phyloP scores from a whole-genome alignment of 208 protist genomes.

The Phytomonas sp. region DNA sequence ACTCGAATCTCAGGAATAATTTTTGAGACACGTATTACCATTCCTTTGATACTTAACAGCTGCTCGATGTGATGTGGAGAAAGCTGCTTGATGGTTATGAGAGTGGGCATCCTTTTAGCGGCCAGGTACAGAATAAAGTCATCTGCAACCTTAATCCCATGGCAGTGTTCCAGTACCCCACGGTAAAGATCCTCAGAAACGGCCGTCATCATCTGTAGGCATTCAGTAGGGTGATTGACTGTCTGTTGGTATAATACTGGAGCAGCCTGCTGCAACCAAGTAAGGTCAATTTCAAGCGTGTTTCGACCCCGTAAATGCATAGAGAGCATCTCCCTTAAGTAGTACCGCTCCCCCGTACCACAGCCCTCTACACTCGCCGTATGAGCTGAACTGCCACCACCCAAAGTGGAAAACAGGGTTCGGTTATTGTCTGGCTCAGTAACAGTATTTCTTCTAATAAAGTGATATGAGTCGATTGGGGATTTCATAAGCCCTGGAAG shows the following conservation, averaged over 20 bases:
- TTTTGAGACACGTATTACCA: slow-evolving; percentile 89
- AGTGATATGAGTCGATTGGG: background rate
- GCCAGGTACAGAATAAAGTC: slow-evolving; percentile 57
- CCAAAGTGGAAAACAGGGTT: background rate
- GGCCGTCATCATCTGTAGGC: slow-evolving; percentile 76
- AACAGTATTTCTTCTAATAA: background rate
- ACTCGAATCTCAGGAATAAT: slow-evolving; percentile 89
- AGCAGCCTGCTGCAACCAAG: slow-evolving; percentile 34
- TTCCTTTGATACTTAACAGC: slow-evolving; percentile 82
- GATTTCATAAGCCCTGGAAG: background rate
- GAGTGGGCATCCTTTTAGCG: slow-evolving; percentile 47
- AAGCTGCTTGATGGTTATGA: slow-evolving; percentile 63
- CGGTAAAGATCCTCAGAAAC: slow-evolving; percentile 75
- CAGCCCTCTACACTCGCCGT: background rate
- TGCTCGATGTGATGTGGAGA: slow-evolving; percentile 73
- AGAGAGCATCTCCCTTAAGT: slow-evolving; percentile 60
- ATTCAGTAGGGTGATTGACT: slow-evolving; percentile 79
- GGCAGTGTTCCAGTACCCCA: slow-evolving; percentile 34
- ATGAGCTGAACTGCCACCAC: background rate
- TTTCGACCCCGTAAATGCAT: slow-evolving; percentile 64
- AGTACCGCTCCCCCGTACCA: slow-evolving; percentile 29
- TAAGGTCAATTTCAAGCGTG: slow-evolving; percentile 70
- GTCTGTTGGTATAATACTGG: slow-evolving; percentile 52
- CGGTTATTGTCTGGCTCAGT: background rate
- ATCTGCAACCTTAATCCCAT: slow-evolving; percentile 37